Evolutionary conservation across 495 filamentous ascomycete genomes (phyloP), one percentile per base, ranked within the genome.

Genomic region (Penicillium taxi): DNA sequence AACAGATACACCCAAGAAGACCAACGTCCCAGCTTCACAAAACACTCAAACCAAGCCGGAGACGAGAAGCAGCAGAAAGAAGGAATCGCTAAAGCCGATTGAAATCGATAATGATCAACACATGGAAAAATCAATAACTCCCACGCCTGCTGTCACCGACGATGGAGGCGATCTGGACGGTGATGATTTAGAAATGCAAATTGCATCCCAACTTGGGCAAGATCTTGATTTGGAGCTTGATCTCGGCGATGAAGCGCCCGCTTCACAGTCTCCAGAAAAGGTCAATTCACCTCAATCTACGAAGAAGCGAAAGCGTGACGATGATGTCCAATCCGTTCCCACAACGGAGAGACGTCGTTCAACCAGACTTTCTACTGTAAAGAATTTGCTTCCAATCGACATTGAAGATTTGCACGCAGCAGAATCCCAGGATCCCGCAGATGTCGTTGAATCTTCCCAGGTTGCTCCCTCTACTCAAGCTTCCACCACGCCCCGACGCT

Each of bases 131-230:
- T n/a, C 42, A 40, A 26, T 4, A 21, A 20, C 26, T 9, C 13
- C 32, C 3, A 38, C 32, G 2, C 27, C 20, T 7, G 14, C 23
- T 17, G 14, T 25, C 17, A 32, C 17, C 14, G 52, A 60, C 6
- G 21, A 42, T 16, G 30, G n/a, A n/a, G n/a, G 50, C 9, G 59
- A 64, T 28, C 63, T 57, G 16, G 55, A 44, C 7, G 56, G 56
- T 12, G 66, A 70, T 34, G 67, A 69, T 14, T 50, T 61, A 44
- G 65, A 70, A 9, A 51, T 58, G 5, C 64, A 68, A 37, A 52
- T 63, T 22, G 61, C 64, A 9, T 71, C 65, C 26, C 67, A 71
- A 37, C 52, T 71, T 6, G 61, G 58, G 32, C 55, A 66, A 35
- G 67, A 71, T 35, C 42, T 69, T 21, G 63, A 59, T 16, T 40